Percentiles rank a stretch among this genome's conserved stretches.
Evolutionary conservation across 2,329 filamentous ascomycete species (phyloP).

Genomic region (Tympanopsis confertula): DNA sequence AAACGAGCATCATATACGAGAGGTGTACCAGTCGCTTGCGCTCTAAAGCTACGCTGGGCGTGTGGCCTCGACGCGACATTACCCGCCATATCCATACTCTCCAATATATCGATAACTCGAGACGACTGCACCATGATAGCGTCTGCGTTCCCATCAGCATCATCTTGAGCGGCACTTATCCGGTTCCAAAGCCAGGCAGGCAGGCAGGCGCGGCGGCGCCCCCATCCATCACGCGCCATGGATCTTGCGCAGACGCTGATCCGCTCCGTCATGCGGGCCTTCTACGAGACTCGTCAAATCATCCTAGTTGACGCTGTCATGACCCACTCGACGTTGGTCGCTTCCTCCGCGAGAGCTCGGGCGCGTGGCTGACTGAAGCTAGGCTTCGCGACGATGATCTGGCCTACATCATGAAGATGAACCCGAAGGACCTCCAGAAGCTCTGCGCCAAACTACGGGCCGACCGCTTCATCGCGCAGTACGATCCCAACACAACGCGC

Average conservation of each 20-base stretch:
- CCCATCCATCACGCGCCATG: slow-evolving; percentile 27
- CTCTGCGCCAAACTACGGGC: slow-evolving; percentile 75
- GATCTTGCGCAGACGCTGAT: slow-evolving; percentile 68
- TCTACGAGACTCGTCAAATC: slow-evolving; percentile 76
- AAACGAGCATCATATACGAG: no score
- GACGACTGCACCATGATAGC: no score
- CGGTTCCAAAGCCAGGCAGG: no score
- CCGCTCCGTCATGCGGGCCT: slow-evolving; percentile 73
- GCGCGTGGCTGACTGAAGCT: slow-evolving; percentile 12
- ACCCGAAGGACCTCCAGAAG: slow-evolving; percentile 84
- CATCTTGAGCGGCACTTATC: no score
- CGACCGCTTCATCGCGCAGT: slow-evolving; percentile 75
- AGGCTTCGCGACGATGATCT: slow-evolving; percentile 79
- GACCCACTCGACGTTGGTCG: slow-evolving; percentile 55
- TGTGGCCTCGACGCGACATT: no score
- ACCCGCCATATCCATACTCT: no score
- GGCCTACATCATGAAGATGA: slow-evolving; percentile 75
- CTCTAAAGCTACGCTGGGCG: no score
- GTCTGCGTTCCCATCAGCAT: no score
- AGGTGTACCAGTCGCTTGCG: no score
- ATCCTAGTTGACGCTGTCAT: slow-evolving; percentile 72
- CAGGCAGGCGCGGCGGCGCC: no score
- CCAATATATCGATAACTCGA: no score
- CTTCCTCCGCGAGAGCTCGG: slow-evolving; percentile 5
- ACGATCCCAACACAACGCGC: slow-evolving; percentile 18